Evolutionary conservation across 2,329 filamentous ascomycete species (phyloP).

Genomic region (Colletotrichum lindemuthianum): DNA sequence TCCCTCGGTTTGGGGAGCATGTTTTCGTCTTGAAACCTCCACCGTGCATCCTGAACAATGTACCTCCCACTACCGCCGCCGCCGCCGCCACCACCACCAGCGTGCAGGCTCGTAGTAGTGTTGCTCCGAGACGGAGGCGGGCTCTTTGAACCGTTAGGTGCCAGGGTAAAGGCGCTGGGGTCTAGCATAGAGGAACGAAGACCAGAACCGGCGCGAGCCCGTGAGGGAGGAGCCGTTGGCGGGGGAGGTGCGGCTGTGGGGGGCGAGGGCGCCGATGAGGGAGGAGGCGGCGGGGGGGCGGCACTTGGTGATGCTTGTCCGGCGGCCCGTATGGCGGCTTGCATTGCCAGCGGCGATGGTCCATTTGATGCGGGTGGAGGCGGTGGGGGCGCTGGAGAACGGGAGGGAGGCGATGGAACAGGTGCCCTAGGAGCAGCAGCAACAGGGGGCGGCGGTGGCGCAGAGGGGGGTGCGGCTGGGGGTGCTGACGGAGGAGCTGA

Average conservation of each 20-base stretch:
- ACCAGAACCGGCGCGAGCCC: constrained; percentile 55
- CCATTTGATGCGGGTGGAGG: constrained; percentile 46
- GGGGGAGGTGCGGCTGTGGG: constrained; percentile 49
- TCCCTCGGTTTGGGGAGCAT: constrained; percentile 86
- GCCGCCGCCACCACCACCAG: constrained; percentile 22
- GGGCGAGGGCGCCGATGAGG: constrained; percentile 52
- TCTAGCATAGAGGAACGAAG: constrained; percentile 74
- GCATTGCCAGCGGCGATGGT: constrained; percentile 53
- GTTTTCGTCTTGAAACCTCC: constrained; percentile 86
- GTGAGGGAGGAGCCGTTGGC: constrained; percentile 46
- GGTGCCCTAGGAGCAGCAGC: constrained; percentile 50
- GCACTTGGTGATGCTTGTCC: constrained; percentile 51
- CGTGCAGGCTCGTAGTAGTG: constrained; percentile 37
- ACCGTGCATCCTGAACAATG: constrained; percentile 80
- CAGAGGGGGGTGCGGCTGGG: constrained; percentile 52
- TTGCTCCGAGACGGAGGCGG: constrained; percentile 55
- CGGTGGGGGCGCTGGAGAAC: constrained; percentile 47
- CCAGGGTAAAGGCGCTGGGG: constrained; percentile 79
- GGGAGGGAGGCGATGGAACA: constrained; percentile 49
- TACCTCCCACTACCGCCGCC: constrained; percentile 51
- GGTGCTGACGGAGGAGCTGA: constrained; percentile 52
- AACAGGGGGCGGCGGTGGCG: constrained; percentile 53
- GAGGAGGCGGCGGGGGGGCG: constrained; percentile 50
- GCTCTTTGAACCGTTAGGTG: constrained; percentile 68
- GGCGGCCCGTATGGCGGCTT: constrained; percentile 56